Evolutionary conservation across 768 basidiomycete genomes (phyloP), one percentile per base, ranked within the genome.

Genomic region (Kwoniella dendrophila): DNA sequence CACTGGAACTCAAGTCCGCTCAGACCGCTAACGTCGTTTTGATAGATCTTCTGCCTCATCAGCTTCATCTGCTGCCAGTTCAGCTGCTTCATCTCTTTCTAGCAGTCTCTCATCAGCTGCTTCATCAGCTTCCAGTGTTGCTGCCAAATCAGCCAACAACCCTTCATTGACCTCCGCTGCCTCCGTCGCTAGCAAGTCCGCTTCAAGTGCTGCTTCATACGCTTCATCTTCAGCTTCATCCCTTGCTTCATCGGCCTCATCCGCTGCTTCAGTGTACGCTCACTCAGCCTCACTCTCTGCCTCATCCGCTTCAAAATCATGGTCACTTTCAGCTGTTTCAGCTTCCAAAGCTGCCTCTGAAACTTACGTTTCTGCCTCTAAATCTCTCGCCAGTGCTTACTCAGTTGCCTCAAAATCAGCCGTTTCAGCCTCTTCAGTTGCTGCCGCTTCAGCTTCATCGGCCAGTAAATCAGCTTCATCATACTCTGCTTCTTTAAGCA

Each of bases 141-240:
- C 79, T 11, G 67, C 78, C 56, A 76, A 75, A 55, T 70, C 69
- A 26, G 72, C 60, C 56, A 68, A 66, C 59, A 67, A 66, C 52
- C 67, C 70, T 44, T 71, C 74, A 11, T 30, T 63, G 34, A 62
- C 59, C 58, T 69, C 61, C 38, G 72, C 76, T 18, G 74, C 72
- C 32, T 78, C 74, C 45, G 69, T 70, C 44, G 76, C 78, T 27
- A 68, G 64, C 71, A 78, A 75, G 53, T 77, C 78, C 2, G 72
- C 72, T 38, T 70, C 73, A 51, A 64, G 64, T 10, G 72, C 75
- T 24, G 76, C 75, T 48, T 64, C 68, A 2, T 73, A 70, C 74
- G 67, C 69, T 22, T 70, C 72, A 8, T 67, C 67, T 11, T 79
- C 78, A 11, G 78, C 78, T 38, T 72, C 74, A 8, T 69, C 69